Base-by-base conservation (phyloP, 1,139 yeast species). In the Geotrichum klebahnii region DNA sequence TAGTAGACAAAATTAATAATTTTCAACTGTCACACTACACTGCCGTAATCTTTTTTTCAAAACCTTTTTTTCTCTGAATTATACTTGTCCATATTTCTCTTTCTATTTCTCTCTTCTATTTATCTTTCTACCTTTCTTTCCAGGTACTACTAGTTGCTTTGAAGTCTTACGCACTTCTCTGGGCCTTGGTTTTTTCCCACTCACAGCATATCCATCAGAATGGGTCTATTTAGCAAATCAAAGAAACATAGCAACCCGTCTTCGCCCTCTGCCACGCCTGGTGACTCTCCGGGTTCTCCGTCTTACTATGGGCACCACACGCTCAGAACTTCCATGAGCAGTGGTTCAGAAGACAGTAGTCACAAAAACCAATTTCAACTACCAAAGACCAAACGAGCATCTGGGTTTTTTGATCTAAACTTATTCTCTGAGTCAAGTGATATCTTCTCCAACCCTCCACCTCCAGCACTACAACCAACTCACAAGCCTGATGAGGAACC, bases 381-480 rank as follows among this genome's bases (percentile, higher is more conserved):
- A 14, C 28, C 40, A 36, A 16, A 36, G 10, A 29, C 23, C 12
- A 38, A 38, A 24, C 39, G 46, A 23, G 51, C 51, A 9, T 47
- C 51, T 10, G 51, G 46, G 3, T 47, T 42, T 31, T 47, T 47
- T 20, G 34, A 34, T 37, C 38, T 47, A 3, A 39, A 42, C 38
- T 36, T 40, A 14, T 41, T 44, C 5, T 23, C 34, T 5, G 10
- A 31, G 8, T 12, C 12, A 3, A n/a, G 20, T 5, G 32, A 38
- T 19, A 23, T 38, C 9, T 12, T 38, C 10, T 5, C 20, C 42
- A 38, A 38, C 32, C 42, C 42, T 4, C 42, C 42, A 24, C 42
- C 42, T 10, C 42, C 42, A 3, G 16, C 37, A 12, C 45, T 12
- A 6, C 16, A 35, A 14, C 33, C 16, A 4, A 24, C 37, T 19